Conservation (phyloP, 75 land plant species). For the Picea glauca region DNA sequence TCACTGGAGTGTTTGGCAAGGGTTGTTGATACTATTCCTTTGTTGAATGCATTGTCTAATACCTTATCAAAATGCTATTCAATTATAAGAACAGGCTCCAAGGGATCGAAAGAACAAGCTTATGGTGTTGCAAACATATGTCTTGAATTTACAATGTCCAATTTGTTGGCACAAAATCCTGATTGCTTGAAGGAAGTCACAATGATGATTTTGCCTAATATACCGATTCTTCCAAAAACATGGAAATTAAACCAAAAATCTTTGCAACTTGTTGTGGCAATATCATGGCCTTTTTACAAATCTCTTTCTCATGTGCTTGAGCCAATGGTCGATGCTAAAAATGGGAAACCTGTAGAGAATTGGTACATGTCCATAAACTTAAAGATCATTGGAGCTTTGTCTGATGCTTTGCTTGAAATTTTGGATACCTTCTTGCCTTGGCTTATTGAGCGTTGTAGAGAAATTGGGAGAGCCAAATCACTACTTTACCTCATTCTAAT, state of each 20-base stretch:
- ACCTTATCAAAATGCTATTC: constrained; percentile 38
- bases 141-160: too few species aligned
- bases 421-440: constrained; percentile 30
- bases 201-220: too few species aligned
- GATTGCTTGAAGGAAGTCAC: too few species aligned
- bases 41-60: constrained; percentile 36
- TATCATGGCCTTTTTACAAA: too few species aligned
- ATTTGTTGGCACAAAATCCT: too few species aligned
- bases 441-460: constrained; percentile 25
- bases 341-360: background rate
- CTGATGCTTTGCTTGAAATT: constrained; percentile 22
- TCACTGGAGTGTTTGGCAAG: constrained; percentile 38
- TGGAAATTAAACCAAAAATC: too few species aligned
- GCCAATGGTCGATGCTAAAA: too few species aligned
- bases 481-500: constrained; percentile 34
- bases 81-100: constrained; percentile 20
- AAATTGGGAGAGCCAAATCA: constrained; percentile 25
- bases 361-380: constrained; percentile 22
- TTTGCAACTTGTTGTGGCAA: too few species aligned
- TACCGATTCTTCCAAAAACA: too few species aligned
- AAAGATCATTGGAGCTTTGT: constrained; percentile 26
- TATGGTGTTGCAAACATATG: too few species aligned
- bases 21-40: constrained; percentile 22
- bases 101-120: too few species aligned
- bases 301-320: too few species aligned